Conservation (phyloP, 2,329 filamentous ascomycete species). For the Arthrobotrys musiformis region DNA sequence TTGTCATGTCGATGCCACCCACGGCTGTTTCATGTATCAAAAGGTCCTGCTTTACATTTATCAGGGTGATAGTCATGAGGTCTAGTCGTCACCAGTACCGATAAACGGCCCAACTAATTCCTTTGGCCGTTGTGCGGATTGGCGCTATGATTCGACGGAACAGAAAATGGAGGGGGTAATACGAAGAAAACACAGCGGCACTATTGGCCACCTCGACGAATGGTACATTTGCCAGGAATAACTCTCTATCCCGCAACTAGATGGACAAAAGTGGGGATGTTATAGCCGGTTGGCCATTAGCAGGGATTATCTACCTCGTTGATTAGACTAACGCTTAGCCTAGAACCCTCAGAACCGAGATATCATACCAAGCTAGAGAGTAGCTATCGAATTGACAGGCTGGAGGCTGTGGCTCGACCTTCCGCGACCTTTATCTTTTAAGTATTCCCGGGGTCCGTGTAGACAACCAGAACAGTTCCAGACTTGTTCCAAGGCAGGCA, state of each 20-base stretch:
- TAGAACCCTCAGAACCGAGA: not conserved
- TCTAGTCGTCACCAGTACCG: not conserved
- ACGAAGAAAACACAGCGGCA: not conserved
- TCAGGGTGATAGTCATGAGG: not conserved
- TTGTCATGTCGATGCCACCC: not conserved
- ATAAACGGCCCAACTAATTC: not conserved
- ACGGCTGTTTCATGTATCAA: not conserved
- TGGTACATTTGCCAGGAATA: not conserved
- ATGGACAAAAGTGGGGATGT: not conserved
- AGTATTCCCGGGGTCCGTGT: too few species aligned
- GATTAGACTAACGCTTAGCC: not conserved
- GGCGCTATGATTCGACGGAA: not conserved
- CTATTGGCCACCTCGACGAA: not conserved
- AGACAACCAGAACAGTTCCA: too few species aligned
- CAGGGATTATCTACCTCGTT: not conserved
- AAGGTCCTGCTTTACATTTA: not conserved
- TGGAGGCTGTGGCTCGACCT: not conserved
- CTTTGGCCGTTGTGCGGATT: not conserved
- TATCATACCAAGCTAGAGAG: not conserved
- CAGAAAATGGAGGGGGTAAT: not conserved
- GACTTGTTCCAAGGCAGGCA: not conserved
- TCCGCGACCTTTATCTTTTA: not conserved
- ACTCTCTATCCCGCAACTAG: not conserved
- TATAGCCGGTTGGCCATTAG: not conserved
- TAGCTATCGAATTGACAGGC: not conserved